phyloP scores from a whole-genome alignment of 2,329 filamentous ascomycete genomes.

The Cytospora schulzeri region DNA sequence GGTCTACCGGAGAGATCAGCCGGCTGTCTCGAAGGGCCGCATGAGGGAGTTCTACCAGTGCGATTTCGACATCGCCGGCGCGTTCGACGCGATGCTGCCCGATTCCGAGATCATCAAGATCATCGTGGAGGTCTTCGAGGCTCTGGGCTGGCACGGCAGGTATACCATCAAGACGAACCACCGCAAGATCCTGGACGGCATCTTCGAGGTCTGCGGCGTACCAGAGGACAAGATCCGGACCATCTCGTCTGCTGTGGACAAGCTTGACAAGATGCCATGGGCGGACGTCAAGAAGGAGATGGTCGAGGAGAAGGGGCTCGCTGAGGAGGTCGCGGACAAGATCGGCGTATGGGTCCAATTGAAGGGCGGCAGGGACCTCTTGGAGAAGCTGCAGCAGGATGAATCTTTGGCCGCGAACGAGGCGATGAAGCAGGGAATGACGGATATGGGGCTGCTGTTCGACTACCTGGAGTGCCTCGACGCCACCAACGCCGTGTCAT shows the following conservation, averaged over 20 bases:
- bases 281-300: conserved; percentile 88
- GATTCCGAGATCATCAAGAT: conserved; percentile 89
- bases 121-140: conserved; percentile 81
- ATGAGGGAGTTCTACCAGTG: conserved; percentile 98
- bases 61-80: conserved; percentile 92
- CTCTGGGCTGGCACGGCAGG: conserved; percentile 66
- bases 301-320: conserved; percentile 87
- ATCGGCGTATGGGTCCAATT: conserved; percentile 83
- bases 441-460: conserved; percentile 80
- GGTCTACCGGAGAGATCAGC: conserved; percentile 72
- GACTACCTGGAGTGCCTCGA: conserved; percentile 79
- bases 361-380: conserved; percentile 68
- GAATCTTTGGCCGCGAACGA: conserved; percentile 69
- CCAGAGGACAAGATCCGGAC: conserved; percentile 82
- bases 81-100: conserved; percentile 86
- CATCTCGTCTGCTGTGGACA: conserved; percentile 93
- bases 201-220: conserved; percentile 90
- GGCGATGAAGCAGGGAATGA: conserved; percentile 76
- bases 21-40: conserved; percentile 84
- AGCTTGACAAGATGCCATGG: conserved; percentile 93
- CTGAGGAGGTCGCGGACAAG: conserved; percentile 75
- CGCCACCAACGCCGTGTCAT: conserved; percentile 74
- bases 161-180: conserved; percentile 90
- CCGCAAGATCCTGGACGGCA: conserved; percentile 88
- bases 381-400: conserved; percentile 70